Evolutionary conservation across 2,329 filamentous ascomycete species (phyloP).

Genomic region (Paraphoma chrysanthemicola): DNA sequence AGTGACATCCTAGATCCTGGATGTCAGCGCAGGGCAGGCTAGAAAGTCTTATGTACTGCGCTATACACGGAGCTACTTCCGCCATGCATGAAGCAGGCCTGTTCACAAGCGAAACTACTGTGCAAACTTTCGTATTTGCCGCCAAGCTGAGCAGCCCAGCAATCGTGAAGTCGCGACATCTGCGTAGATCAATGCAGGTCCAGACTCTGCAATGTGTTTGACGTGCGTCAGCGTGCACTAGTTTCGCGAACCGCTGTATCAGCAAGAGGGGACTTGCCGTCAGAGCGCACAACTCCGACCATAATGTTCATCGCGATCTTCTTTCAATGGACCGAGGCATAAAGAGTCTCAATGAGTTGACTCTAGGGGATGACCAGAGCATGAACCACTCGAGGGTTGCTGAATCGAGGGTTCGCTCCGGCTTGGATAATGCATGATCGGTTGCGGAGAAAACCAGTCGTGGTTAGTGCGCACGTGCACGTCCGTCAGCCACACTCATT

Average conservation of each 20-base stretch:
- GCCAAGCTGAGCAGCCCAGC: background rate
- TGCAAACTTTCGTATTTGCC: background rate
- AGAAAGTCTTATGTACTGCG: background rate
- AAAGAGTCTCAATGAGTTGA: background rate
- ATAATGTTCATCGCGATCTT: background rate
- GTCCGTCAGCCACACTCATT: background rate
- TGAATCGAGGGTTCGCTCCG: background rate
- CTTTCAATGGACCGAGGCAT: background rate
- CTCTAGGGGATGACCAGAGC: background rate
- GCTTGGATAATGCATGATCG: background rate
- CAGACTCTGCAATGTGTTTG: background rate
- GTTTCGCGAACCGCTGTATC: background rate
- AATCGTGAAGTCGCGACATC: background rate
- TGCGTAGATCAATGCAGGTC: background rate
- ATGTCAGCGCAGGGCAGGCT: background rate
- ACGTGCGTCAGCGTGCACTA: slow-evolving; percentile 1
- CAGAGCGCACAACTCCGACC: background rate
- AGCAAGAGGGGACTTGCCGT: background rate
- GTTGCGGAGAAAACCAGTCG: background rate
- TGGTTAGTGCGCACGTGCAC: background rate
- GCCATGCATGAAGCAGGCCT: background rate
- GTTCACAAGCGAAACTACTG: background rate
- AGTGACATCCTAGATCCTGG: background rate
- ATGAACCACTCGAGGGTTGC: background rate
- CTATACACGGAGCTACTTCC: background rate